A percentile compares a stretch with the other conserved stretches of the same genome.
Conservation (phyloP, 225 moss, liverwort and hornwort genomes). For the Climacium dendroides region DNA sequence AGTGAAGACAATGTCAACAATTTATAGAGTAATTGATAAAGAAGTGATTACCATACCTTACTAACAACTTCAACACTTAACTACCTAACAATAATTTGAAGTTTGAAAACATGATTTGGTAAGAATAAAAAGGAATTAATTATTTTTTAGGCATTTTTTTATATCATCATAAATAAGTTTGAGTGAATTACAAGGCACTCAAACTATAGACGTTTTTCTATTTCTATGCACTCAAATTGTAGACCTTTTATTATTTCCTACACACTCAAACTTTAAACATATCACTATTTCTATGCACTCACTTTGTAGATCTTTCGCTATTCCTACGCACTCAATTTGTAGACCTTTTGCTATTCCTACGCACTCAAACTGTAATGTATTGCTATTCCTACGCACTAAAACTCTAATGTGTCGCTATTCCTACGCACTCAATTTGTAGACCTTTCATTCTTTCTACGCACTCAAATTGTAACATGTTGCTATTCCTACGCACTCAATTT, state of each 20-base stretch:
- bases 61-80: accelerated
- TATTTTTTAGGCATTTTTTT: neutral
- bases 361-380: too few species aligned
- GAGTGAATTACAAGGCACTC: neutral
- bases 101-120: neutral
- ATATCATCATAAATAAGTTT: neutral
- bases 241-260: accelerated
- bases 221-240: neutral
- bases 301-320: too few species aligned
- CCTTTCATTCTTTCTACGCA: too few species aligned
- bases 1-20: neutral
- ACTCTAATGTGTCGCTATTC: too few species aligned
- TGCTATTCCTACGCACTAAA: too few species aligned
- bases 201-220: neutral
- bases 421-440: too few species aligned
- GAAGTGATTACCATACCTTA: neutral
- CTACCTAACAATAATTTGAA: neutral
- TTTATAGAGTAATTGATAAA: neutral
- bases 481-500: too few species aligned
- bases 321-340: too few species aligned
- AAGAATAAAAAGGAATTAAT: neutral
- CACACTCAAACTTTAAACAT: accelerated
- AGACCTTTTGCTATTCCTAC: too few species aligned
- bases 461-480: too few species aligned
- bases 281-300: too few species aligned